Evolutionary conservation across 2,329 filamentous ascomycete genomes (phyloP).

Genomic region (Xylariaceae sp.): DNA sequence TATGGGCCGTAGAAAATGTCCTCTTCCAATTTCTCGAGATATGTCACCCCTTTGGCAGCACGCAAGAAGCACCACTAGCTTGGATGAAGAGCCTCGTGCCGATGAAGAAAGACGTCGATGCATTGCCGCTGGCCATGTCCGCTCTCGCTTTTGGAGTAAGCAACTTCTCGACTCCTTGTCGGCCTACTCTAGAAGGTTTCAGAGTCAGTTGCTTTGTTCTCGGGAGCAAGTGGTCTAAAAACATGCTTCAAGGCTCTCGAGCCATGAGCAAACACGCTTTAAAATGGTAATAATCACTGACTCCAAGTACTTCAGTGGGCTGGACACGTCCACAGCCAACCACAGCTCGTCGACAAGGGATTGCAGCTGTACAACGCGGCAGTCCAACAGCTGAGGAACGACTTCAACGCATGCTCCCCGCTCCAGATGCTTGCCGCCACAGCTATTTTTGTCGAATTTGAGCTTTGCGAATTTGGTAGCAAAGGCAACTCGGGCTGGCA

Average conservation of each 20-base stretch:
- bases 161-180: no score
- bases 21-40: conserved; percentile 17
- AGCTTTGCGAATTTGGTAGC: conserved; percentile 24
- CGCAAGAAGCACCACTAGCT: conserved; percentile 16
- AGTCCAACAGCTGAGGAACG: conserved; percentile 16
- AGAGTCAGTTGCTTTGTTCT: no score
- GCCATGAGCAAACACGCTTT: no score
- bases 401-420: conserved; percentile 12
- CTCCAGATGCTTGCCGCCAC: conserved; percentile 19
- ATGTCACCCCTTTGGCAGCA: conserved; percentile 11
- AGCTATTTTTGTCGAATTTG: conserved; percentile 17
- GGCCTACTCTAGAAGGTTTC: no score
- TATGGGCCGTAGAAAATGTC: conserved; percentile 16
- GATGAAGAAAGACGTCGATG: conserved; percentile 17
- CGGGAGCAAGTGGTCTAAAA: no score
- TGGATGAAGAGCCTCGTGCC: conserved; percentile 18
- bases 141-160: conserved; percentile 22
- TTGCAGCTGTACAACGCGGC: conserved; percentile 22
- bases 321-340: conserved; percentile 11
- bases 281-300: no score
- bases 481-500: conserved; percentile 18
- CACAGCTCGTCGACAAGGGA: conserved; percentile 16
- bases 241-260: no score
- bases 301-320: no score
- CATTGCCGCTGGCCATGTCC: conserved; percentile 21